A percentile compares a stretch with the other conserved stretches of the same genome.
phyloP scores from a whole-genome alignment of 768 basidiomycete genomes.

The Phylloporus scabripes region DNA sequence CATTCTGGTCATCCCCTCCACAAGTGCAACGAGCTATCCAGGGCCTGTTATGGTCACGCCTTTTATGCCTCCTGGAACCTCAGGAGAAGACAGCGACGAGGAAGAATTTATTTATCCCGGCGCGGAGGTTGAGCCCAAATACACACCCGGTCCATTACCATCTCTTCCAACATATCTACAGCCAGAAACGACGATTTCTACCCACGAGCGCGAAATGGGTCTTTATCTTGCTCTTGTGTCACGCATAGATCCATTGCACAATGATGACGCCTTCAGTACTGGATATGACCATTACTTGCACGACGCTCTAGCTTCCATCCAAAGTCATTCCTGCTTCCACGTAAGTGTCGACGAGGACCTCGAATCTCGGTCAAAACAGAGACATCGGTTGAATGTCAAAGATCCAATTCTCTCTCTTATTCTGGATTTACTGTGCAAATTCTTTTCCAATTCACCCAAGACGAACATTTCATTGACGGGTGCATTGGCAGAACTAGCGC shows the following conservation, averaged over 20 bases:
- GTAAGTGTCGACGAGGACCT: conserved; percentile 39
- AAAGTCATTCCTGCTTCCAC: conserved; percentile 56
- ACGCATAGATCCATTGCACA: conserved; percentile 67
- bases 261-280: conserved; percentile 71
- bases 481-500: conserved; percentile 69
- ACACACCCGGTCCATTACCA: conserved; percentile 10
- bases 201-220: conserved; percentile 79
- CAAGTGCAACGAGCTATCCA: conserved; percentile 69
- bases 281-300: conserved; percentile 79
- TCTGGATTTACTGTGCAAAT: conserved; percentile 64
- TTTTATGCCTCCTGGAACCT: conserved; percentile 15
- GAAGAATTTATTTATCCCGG: conserved; percentile 43
- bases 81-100: conserved; percentile 47
- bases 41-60: conserved; percentile 42
- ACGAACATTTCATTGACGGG: conserved; percentile 87
- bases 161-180: conserved; percentile 43
- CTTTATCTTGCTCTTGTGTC: conserved; percentile 75
- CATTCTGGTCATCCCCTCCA: conserved; percentile 63
- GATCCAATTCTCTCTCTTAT: conserved; percentile 70
- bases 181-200: conserved; percentile 70
- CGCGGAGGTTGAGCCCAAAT: conserved; percentile 17
- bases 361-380: conserved; percentile 37
- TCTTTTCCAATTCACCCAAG: conserved; percentile 83
- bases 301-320: conserved; percentile 66
- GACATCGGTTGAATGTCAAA: conserved; percentile 73